Evolutionary conservation across 2,329 filamentous ascomycete species (phyloP).

Genomic region (Aureobasidium leucospermi): DNA sequence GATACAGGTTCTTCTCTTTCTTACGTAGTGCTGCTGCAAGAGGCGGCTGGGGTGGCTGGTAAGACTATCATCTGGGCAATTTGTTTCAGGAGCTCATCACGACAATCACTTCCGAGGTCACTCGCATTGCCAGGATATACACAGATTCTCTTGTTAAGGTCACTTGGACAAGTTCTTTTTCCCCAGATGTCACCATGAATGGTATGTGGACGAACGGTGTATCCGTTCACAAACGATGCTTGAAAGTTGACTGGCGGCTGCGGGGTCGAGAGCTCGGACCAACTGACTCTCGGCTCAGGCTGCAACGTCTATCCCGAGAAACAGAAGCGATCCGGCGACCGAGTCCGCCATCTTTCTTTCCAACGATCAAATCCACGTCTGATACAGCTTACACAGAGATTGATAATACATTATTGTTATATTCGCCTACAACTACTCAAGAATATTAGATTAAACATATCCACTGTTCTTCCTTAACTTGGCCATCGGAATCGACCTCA

Average conservation of each 20-base stretch:
- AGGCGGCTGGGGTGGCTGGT: slow-evolving; percentile 12
- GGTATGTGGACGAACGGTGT: not conserved
- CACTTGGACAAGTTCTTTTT: not conserved
- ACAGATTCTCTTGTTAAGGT: not conserved
- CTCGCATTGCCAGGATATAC: not conserved
- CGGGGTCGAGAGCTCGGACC: not conserved
- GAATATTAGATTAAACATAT: not conserved
- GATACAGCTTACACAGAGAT: too few relatives aligned
- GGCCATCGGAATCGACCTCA: not conserved
- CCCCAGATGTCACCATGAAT: not conserved
- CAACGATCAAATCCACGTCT: not conserved
- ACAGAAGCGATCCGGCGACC: not conserved
- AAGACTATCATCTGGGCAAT: not conserved
- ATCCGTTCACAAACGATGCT: not conserved
- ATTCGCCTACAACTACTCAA: not conserved
- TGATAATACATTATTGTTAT: too few relatives aligned
- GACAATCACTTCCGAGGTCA: not conserved
- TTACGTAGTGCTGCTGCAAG: slow-evolving; percentile 13
- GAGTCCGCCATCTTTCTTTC: not conserved
- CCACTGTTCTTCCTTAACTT: not conserved
- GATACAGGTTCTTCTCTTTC: slow-evolving; percentile 8
- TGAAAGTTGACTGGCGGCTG: not conserved
- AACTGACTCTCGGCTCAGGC: not conserved
- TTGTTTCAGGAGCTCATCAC: not conserved
- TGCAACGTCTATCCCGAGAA: not conserved